These are phyloP conservation scores for Venturiaceae sp. DNA, from an alignment of 2,329 filamentous ascomycete species.

Conservation along the genomic window DNA sequence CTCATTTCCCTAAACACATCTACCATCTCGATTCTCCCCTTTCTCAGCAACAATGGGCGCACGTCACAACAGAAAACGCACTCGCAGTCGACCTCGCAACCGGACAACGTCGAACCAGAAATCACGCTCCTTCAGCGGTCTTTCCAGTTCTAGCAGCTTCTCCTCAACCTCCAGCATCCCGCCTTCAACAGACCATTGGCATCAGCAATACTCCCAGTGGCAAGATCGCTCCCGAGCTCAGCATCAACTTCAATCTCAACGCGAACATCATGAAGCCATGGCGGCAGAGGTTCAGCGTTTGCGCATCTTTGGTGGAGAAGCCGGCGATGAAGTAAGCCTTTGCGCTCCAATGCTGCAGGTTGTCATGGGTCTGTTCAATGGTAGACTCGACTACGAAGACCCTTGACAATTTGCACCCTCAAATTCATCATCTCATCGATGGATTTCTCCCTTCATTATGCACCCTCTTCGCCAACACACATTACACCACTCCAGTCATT, in stretches of 20 bases:
- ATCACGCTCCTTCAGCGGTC: conserved; percentile 10
- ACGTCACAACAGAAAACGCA: conserved; percentile 34
- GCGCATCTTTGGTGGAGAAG: conserved; percentile 33
- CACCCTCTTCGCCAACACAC: not conserved
- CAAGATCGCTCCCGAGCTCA: conserved; percentile 21
- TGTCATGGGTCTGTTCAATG: conserved; percentile 34
- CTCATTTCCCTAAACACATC: not conserved
- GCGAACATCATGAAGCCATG: conserved; percentile 3
- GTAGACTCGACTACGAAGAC: conserved; percentile 33
- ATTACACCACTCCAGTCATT: not conserved
- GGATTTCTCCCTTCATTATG: not conserved
- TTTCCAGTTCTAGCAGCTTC: conserved; percentile 17
- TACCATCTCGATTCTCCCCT: not conserved
- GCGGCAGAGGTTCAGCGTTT: conserved; percentile 11
- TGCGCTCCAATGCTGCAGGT: conserved; percentile 37
- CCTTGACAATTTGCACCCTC: conserved; percentile 15
- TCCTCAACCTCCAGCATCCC: conserved; percentile 21
- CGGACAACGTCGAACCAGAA: conserved; percentile 19
- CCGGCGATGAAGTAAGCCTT: conserved; percentile 30
- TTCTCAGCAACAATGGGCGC: conserved; percentile 24
- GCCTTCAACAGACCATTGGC: conserved; percentile 21
- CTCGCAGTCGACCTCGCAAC: conserved; percentile 30
- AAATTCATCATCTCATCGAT: not conserved
- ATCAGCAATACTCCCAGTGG: conserved; percentile 26
- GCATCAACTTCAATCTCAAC: conserved; percentile 6